Evolutionary conservation across 805 yeast species (phyloP), one percentile per base, ranked within the genome.

Genomic region (Zygosaccharomyces siamensis): DNA sequence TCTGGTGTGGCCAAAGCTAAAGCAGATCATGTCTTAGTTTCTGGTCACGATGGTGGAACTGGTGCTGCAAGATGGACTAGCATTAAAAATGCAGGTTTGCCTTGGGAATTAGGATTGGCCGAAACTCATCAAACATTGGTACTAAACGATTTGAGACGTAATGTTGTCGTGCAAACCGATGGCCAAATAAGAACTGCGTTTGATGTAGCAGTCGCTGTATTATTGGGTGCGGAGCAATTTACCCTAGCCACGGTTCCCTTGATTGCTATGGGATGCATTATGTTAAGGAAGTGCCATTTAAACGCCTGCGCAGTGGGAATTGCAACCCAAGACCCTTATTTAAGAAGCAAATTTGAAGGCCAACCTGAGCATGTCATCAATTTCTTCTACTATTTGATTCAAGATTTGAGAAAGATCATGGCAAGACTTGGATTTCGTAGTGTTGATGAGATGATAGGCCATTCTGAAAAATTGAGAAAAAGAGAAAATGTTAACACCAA

Each of bases 41-140:
- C 97, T 52, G 98, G 98, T 63, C 97, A 95, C 65, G 98, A 92
- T 71, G 99, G 99, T 80, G 99, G 99, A 75, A 92, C 99, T 50
- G 99, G 99, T 83, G 99, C 99, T 51, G 92, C 97, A 51, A 81
- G 95, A 69, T 88, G 95, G 89, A 90, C 97, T 18, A 93, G 96
- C 67, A 89, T 92, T 67, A 90, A 90, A 69, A 84, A 90, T 67
- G 97, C 99, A 50, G 98, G 99, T 71, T 78, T 92, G 57, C 98
- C 99, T 43, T 92, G 99, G 99, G 99, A 92, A 71, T 79, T 92
- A 60, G 99, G 99, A 66, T 78, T 92, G 55, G 98, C 98, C 50
- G 99, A 92, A 74, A 86, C 98, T 18, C 99, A 92, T 67, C 99
- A 92, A 75, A 93, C 99, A 24, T 76, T 92, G 62, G 99, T 92